Evolutionary conservation across 257 asterid genomes (phyloP).

Genomic region (Leptodermis oblonga): DNA sequence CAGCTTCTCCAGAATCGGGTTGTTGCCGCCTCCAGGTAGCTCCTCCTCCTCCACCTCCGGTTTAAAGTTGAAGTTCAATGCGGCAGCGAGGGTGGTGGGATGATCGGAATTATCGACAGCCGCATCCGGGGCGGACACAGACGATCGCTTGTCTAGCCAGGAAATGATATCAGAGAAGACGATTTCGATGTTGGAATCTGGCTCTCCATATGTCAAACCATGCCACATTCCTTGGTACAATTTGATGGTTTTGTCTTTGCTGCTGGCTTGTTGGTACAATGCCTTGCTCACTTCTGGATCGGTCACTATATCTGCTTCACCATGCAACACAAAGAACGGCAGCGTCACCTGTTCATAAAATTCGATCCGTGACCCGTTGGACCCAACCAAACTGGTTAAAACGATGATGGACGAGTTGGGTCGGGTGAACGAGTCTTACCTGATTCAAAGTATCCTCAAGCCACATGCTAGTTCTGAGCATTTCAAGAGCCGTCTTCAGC

Average conservation of each 20-base stretch:
- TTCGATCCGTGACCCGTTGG: too few species aligned
- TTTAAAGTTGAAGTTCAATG: background rate
- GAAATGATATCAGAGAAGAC: slow-evolving; percentile 73
- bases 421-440: too few species aligned
- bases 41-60: slow-evolving; percentile 6
- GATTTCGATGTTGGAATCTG: slow-evolving; percentile 42
- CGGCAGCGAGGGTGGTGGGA: background rate
- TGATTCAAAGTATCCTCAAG: slow-evolving; percentile 78
- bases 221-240: slow-evolving; percentile 90
- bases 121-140: background rate
- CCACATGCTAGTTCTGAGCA: slow-evolving; percentile 92
- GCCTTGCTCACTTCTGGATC: slow-evolving; percentile 88
- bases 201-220: slow-evolving; percentile 45
- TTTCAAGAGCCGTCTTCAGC: slow-evolving; percentile 84
- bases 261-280: slow-evolving; percentile 60
- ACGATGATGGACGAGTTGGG: too few species aligned
- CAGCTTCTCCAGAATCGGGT: slow-evolving; percentile 14
- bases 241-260: slow-evolving; percentile 74
- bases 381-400: too few species aligned
- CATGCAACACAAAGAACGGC: slow-evolving; percentile 86
- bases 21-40: background rate
- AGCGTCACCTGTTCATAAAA: slow-evolving; percentile 83
- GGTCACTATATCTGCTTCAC: slow-evolving; percentile 83
- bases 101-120: background rate
- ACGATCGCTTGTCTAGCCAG: slow-evolving; percentile 64